Percentiles rank a stretch among this genome's conserved stretches.
phyloP scores from a whole-genome alignment of 1,139 yeast genomes.

The Sugiyamaella sp. region DNA sequence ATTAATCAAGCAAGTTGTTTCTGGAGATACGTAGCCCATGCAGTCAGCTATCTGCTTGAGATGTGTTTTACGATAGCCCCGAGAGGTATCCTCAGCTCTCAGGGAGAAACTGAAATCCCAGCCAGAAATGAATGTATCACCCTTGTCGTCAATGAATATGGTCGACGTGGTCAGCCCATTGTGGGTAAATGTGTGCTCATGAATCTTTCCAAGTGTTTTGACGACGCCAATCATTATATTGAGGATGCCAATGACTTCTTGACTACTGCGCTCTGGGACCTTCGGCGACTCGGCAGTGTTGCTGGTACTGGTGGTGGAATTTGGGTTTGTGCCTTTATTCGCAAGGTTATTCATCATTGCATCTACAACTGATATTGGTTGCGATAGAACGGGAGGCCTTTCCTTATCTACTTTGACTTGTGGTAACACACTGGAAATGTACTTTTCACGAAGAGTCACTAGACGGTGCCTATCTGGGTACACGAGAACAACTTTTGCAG shows the following conservation, averaged over 20 bases:
- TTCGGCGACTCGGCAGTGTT: conserved; percentile 8
- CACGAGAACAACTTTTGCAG: conserved; percentile 31
- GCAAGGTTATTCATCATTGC: no score
- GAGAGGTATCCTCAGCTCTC: conserved; percentile 50
- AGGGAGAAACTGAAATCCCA: conserved; percentile 56
- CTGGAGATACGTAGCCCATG: conserved; percentile 58
- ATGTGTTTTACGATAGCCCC: conserved; percentile 38
- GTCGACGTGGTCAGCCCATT: conserved; percentile 52
- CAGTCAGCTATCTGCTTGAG: conserved; percentile 44
- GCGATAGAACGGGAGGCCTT: background rate
- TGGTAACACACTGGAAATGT: conserved; percentile 24
- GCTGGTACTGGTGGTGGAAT: background rate
- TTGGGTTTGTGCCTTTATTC: no score
- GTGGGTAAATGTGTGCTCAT: conserved; percentile 52
- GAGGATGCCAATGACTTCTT: conserved; percentile 45
- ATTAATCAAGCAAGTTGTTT: conserved; percentile 50
- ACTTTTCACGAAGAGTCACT: conserved; percentile 34
- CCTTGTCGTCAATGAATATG: conserved; percentile 43
- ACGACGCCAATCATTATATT: conserved; percentile 45
- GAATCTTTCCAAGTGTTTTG: conserved; percentile 47
- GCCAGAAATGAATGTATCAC: conserved; percentile 49
- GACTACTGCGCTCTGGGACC: conserved; percentile 20
- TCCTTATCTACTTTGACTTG: conserved; percentile 3
- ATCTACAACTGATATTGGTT: no score
- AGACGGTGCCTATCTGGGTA: conserved; percentile 32